These are phyloP conservation scores for Rauvolfia tetraphylla DNA, from an alignment of 257 asterid species.

Conservation along the genomic window DNA sequence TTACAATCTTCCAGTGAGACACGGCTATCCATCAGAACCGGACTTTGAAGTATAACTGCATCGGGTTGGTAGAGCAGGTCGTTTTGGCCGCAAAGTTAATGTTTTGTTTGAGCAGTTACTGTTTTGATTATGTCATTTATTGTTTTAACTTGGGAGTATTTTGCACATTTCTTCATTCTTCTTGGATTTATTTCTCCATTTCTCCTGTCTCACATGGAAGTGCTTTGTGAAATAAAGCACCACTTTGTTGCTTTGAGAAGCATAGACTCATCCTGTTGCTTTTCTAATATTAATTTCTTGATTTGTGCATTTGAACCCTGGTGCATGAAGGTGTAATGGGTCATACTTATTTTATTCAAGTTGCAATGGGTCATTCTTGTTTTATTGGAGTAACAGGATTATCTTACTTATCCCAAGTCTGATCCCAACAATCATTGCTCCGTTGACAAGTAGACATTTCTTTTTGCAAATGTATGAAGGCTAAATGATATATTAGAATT, in stretches of 20 bases:
- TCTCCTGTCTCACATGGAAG: neutral
- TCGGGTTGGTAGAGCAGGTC: slow-evolving; percentile 97
- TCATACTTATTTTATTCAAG: too few relatives aligned
- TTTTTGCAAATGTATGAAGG: too few relatives aligned
- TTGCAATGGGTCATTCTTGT: too few relatives aligned
- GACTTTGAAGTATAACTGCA: slow-evolving; percentile 90
- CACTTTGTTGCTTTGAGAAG: neutral
- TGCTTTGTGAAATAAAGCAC: neutral
- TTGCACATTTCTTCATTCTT: neutral
- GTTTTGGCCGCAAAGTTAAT: slow-evolving; percentile 96
- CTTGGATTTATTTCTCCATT: neutral
- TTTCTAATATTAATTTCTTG: neutral
- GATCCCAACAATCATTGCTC: neutral
- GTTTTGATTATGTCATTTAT: neutral
- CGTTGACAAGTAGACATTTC: neutral
- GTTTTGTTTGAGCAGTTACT: neutral
- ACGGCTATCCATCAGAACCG: slow-evolving; percentile 48
- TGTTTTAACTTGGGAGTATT: neutral
- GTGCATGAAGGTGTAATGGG: neutral
- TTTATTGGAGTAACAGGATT: neutral
- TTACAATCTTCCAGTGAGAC: slow-evolving; percentile 68
- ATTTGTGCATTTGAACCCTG: neutral
- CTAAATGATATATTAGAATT: too few relatives aligned
- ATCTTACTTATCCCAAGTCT: neutral
- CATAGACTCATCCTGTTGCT: neutral